Conservation (phyloP, 2,329 filamentous ascomycete genomes). For the Ceratocystis smalleyi region DNA sequence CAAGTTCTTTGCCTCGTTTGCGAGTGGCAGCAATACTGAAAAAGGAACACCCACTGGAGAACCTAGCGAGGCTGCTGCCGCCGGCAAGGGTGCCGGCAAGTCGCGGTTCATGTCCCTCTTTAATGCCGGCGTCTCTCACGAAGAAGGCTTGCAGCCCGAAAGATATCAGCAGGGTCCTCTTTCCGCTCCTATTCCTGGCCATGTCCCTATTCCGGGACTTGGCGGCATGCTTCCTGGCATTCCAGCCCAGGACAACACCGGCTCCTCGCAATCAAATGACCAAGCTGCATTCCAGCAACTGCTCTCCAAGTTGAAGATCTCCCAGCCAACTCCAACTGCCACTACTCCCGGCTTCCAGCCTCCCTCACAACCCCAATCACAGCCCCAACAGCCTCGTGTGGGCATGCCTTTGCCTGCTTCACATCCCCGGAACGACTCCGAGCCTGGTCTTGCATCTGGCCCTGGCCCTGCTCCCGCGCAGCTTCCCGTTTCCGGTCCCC, state of each 20-base stretch:
- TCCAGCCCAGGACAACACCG: slow-evolving; percentile 33
- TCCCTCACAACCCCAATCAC: slow-evolving; percentile 25
- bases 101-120: slow-evolving; percentile 82
- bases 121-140: slow-evolving; percentile 29
- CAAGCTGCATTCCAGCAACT: slow-evolving; percentile 76
- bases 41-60: slow-evolving; percentile 38
- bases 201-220: slow-evolving; percentile 8
- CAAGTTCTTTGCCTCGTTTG: slow-evolving; percentile 56
- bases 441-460: not conserved
- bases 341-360: slow-evolving; percentile 25
- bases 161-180: slow-evolving; percentile 10
- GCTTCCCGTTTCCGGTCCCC: slow-evolving; percentile 6
- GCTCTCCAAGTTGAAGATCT: slow-evolving; percentile 61
- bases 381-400: slow-evolving; percentile 25
- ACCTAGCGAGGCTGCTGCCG: slow-evolving; percentile 24
- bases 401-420: slow-evolving; percentile 18
- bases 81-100: slow-evolving; percentile 29
- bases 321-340: slow-evolving; percentile 29
- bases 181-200: slow-evolving; percentile 13
- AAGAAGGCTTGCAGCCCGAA: slow-evolving; percentile 12
- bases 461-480: slow-evolving; percentile 2
- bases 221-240: slow-evolving; percentile 11
- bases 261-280: slow-evolving; percentile 32
- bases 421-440: slow-evolving; percentile 8
- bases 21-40: slow-evolving; percentile 27